Conservation (phyloP, 2,329 filamentous ascomycete species). For the Fusarium pseudograminearum region DNA sequence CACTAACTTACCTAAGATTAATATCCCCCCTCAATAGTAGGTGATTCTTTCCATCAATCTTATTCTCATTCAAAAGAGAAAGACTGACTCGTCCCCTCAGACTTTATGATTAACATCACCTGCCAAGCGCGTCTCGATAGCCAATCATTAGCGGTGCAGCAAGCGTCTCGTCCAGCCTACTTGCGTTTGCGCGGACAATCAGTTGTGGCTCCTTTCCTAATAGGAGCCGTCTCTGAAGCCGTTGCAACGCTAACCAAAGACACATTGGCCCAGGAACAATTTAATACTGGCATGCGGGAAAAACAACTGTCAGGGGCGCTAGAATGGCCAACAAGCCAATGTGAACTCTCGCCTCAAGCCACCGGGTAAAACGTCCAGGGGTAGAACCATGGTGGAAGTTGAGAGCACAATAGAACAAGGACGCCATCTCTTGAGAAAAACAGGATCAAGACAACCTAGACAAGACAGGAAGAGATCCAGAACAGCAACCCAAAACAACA, state of each 20-base stretch:
- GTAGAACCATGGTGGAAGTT: conserved; percentile 9
- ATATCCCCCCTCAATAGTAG: conserved; percentile 25
- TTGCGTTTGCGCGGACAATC: conserved; percentile 20
- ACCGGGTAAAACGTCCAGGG: conserved; percentile 31
- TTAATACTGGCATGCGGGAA: conserved; percentile 11
- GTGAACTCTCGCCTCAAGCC: conserved; percentile 25
- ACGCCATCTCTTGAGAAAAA: conserved; percentile 1
- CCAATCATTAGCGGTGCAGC: conserved; percentile 25
- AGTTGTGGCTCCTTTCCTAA: conserved; percentile 42
- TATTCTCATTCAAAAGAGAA: conserved; percentile 17
- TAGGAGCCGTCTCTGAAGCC: conserved; percentile 19
- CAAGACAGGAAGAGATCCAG: conserved; percentile 20
- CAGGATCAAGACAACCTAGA: conserved; percentile 26
- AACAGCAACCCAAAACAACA: conserved; percentile 8
- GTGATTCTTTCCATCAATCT: conserved; percentile 32
- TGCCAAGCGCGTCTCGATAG: conserved; percentile 16
- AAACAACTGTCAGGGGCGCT: conserved; percentile 29
- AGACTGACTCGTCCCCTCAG: conserved; percentile 25
- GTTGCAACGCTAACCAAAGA: conserved; percentile 34
- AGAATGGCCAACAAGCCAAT: conserved; percentile 28
- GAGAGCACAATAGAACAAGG: conserved; percentile 1
- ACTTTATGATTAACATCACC: conserved; percentile 4
- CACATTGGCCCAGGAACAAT: conserved; percentile 46
- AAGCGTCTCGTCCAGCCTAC: conserved; percentile 22
- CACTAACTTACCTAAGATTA: conserved; percentile 26